Evolutionary conservation across 805 yeast species (phyloP).

Genomic region (Teunomyces lycoperdinae): DNA sequence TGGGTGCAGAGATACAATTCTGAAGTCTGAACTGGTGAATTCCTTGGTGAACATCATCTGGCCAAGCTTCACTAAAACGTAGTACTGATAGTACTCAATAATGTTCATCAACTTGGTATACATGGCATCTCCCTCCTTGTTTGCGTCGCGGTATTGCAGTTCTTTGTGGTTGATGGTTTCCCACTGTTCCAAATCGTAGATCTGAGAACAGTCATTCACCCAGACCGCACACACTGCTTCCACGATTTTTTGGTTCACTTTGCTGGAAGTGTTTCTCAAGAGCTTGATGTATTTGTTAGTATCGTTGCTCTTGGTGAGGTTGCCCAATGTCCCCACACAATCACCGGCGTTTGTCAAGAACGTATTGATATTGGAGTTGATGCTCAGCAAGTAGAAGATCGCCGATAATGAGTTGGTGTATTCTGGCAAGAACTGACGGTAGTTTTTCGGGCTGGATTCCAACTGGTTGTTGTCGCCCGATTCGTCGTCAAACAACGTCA

Average conservation of each 20-base stretch:
- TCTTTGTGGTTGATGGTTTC: slow-evolving; percentile 15
- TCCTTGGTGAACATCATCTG: slow-evolving; percentile 22
- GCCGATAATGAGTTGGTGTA: slow-evolving; percentile 42
- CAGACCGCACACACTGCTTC: slow-evolving; percentile 43
- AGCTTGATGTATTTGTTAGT: slow-evolving; percentile 36
- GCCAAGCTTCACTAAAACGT: slow-evolving; percentile 29
- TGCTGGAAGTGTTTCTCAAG: slow-evolving; percentile 29
- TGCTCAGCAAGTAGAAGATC: slow-evolving; percentile 30
- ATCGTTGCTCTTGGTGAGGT: slow-evolving; percentile 27
- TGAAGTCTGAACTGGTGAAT: slow-evolving; percentile 14
- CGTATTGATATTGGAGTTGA: slow-evolving; percentile 24
- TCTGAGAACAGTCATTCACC: slow-evolving; percentile 45
- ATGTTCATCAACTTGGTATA: slow-evolving; percentile 35
- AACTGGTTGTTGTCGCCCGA: slow-evolving; percentile 28
- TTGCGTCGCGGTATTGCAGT: not conserved
- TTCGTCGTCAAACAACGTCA: slow-evolving; percentile 27
- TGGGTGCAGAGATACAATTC: slow-evolving; percentile 36
- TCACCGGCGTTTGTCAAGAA: slow-evolving; percentile 32
- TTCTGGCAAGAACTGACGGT: slow-evolving; percentile 35
- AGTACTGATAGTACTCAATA: slow-evolving; percentile 35
- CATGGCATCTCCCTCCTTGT: slow-evolving; percentile 15
- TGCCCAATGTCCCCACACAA: slow-evolving; percentile 32
- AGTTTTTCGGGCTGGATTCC: slow-evolving; percentile 35
- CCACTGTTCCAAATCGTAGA: slow-evolving; percentile 44
- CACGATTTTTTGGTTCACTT: slow-evolving; percentile 36